Evolutionary conservation across 257 asterid genomes (phyloP).

Genomic region (Fraxinus pennsylvanica): DNA sequence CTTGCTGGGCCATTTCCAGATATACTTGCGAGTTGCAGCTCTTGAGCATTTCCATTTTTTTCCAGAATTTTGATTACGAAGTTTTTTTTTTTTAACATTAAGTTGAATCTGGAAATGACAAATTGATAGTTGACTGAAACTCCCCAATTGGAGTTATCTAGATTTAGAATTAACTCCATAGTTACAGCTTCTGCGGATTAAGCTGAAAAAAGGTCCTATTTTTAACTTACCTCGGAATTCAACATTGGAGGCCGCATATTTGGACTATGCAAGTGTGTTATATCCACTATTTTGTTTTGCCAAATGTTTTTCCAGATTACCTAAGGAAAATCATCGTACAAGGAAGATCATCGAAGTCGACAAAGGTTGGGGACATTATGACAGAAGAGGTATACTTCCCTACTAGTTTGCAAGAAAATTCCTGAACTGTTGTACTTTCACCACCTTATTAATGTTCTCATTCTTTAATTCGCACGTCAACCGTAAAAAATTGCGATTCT

Average conservation of each 20-base stretch:
- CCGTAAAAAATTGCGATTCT: not conserved
- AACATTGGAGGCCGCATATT: too few relatives aligned
- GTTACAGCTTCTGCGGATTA: not conserved
- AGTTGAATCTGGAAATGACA: not conserved
- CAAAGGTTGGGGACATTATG: constrained; percentile 98
- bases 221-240: too few relatives aligned
- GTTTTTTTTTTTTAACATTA: not conserved
- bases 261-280: not conserved
- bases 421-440: not conserved
- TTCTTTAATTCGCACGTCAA: not conserved
- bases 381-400: constrained; percentile 79
- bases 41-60: not conserved
- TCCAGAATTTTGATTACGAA: not conserved
- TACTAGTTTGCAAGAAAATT: not conserved
- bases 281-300: not conserved
- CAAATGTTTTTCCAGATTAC: constrained; percentile 54
- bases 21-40: not conserved
- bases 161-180: not conserved
- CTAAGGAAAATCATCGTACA: constrained; percentile 93
- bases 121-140: not conserved
- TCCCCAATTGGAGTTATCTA: not conserved
- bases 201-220: not conserved
- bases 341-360: constrained; percentile 93
- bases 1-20: not conserved
- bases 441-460: not conserved